phyloP scores from a whole-genome alignment of 2,329 filamentous ascomycete genomes.

The Botrytis aclada region DNA sequence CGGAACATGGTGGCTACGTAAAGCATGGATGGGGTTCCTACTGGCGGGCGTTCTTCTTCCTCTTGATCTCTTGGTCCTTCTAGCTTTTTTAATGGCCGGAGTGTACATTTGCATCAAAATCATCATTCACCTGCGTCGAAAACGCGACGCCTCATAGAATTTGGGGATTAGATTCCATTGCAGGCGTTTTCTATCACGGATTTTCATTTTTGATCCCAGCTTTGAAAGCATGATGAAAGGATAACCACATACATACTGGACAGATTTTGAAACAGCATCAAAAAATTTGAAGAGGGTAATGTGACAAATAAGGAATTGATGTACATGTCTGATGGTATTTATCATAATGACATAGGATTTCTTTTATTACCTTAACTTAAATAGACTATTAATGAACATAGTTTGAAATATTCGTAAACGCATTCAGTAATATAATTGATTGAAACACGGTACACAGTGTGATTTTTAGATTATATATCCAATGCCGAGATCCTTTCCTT shows the following conservation, averaged over 20 bases:
- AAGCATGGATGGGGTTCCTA: conserved; percentile 34
- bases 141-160: conserved; percentile 32
- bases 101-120: conserved; percentile 33
- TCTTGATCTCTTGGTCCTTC: conserved; percentile 34
- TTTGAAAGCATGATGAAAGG: conserved; percentile 19
- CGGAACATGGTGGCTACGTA: conserved; percentile 29
- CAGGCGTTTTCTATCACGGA: conserved; percentile 22
- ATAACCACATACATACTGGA: conserved; percentile 15
- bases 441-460: background rate
- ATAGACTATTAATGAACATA: conserved; percentile 16
- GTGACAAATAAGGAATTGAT: conserved; percentile 9
- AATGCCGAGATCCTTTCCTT: background rate
- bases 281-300: conserved; percentile 1
- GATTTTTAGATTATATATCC: background rate
- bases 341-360: conserved; percentile 8
- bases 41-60: conserved; percentile 35
- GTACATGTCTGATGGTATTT: conserved; percentile 11
- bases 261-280: conserved; percentile 9
- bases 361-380: background rate
- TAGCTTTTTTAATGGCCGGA: conserved; percentile 29
- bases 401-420: background rate
- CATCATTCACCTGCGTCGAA: conserved; percentile 28
- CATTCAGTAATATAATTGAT: background rate
- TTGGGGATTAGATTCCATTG: conserved; percentile 33
- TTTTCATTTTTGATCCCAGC: conserved; percentile 9